Percentiles rank a stretch among this genome's conserved stretches.
Conservation (phyloP, 148 eudicot genomes). For the Salicornia ramosissima region DNA sequence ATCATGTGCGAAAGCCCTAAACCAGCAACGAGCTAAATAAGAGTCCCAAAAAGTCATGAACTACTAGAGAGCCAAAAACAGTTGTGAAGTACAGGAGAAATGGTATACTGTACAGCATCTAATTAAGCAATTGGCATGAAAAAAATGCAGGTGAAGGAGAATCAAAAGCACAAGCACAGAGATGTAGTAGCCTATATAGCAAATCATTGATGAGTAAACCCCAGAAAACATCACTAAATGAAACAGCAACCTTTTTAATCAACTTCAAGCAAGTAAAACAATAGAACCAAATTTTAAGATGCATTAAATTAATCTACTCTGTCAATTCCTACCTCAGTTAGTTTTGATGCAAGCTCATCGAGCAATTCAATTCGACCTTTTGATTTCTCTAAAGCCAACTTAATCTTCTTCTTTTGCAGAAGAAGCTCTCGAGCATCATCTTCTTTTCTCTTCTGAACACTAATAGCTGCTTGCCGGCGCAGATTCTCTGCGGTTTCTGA, state of each 20-base stretch:
- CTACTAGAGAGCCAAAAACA: neutral
- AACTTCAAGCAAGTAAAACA: neutral
- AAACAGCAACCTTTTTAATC: neutral
- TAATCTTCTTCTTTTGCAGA: slow-evolving; percentile 70
- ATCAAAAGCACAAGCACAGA: neutral
- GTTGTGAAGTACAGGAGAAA: neutral
- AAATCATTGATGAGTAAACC: neutral
- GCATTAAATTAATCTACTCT: neutral
- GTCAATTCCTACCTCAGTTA: slow-evolving; percentile 52
- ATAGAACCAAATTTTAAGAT: neutral
- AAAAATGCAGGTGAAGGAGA: neutral
- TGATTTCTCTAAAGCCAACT: slow-evolving; percentile 73
- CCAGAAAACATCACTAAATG: neutral
- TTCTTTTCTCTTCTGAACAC: slow-evolving; percentile 62
- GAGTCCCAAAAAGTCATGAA: neutral
- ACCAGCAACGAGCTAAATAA: neutral
- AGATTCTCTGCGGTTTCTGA: slow-evolving; percentile 86
- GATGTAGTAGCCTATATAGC: neutral
- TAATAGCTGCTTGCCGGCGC: slow-evolving; percentile 59
- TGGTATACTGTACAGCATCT: neutral
- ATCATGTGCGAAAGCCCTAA: neutral
- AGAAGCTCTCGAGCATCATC: slow-evolving; percentile 77
- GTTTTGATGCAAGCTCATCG: slow-evolving; percentile 70
- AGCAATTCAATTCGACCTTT: slow-evolving; percentile 67
- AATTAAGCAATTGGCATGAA: neutral